These are phyloP conservation scores for Clitopilus passeckerianus DNA, from an alignment of 768 basidiomycete genomes.

Conservation along the genomic window DNA sequence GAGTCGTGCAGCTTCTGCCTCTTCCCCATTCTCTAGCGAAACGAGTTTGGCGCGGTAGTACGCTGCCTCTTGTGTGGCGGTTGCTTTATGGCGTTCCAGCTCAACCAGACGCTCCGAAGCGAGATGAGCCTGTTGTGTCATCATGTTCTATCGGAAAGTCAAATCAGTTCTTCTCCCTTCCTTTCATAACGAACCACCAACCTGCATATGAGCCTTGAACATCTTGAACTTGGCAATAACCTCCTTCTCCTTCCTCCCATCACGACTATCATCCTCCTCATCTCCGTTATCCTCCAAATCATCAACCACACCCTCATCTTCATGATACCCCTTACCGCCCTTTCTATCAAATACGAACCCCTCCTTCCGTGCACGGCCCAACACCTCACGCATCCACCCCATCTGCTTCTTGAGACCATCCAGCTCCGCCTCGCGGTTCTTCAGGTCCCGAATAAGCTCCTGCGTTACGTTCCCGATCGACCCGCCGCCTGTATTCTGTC, in stretches of 20 bases:
- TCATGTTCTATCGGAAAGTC: constrained; percentile 45
- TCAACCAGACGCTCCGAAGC: constrained; percentile 76
- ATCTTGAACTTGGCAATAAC: constrained; percentile 82
- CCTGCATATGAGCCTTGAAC: constrained; percentile 83
- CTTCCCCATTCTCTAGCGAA: constrained; percentile 70
- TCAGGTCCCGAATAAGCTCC: constrained; percentile 76
- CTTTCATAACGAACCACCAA: constrained; percentile 27
- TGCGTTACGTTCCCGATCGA: constrained; percentile 69
- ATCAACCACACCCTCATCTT: constrained; percentile 34
- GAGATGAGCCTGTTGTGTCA: constrained; percentile 70
- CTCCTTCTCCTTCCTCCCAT: constrained; percentile 46
- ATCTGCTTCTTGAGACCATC: constrained; percentile 73
- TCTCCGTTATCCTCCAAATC: constrained; percentile 24
- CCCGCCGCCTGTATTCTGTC: constrained; percentile 35
- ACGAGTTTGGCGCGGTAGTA: constrained; percentile 95
- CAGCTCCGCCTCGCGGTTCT: constrained; percentile 77
- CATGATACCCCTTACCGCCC: constrained; percentile 18
- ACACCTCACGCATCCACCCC: constrained; percentile 80
- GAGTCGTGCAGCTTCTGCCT: constrained; percentile 59
- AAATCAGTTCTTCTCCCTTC: not conserved
- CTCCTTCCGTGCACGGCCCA: constrained; percentile 67
- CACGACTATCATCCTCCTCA: constrained; percentile 25
- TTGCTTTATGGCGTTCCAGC: constrained; percentile 69
- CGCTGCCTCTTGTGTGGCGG: constrained; percentile 89
- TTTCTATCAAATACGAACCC: constrained; percentile 64